A percentile compares a stretch with the other conserved stretches of the same genome.
phyloP scores from a whole-genome alignment of 495 filamentous ascomycete genomes.

The Penicillium cinerascens region DNA sequence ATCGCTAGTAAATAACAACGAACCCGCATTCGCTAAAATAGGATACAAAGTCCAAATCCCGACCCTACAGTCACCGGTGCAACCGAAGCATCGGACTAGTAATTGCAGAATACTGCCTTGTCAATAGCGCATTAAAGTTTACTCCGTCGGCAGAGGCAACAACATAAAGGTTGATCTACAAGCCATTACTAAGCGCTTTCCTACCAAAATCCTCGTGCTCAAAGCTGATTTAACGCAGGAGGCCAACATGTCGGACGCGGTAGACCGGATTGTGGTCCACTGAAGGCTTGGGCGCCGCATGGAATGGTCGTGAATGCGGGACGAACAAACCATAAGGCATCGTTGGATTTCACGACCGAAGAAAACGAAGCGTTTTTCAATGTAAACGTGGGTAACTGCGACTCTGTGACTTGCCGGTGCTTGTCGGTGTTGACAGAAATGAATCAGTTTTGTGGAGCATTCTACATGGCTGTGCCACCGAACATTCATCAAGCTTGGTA shows the following conservation, averaged over 20 bases:
- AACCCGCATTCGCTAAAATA: no score
- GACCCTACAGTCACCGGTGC: slow-evolving; percentile 28
- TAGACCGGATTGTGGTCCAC: slow-evolving; percentile 38
- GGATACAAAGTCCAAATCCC: no score
- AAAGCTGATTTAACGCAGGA: slow-evolving; percentile 38
- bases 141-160: slow-evolving; percentile 43
- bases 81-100: slow-evolving; percentile 36
- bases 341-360: slow-evolving; percentile 39
- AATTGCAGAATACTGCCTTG: slow-evolving; percentile 38
- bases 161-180: slow-evolving; percentile 35
- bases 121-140: slow-evolving; percentile 36
- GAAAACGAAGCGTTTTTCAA: slow-evolving; percentile 41
- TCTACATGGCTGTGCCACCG: slow-evolving; percentile 38
- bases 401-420: neutral
- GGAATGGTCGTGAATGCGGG: slow-evolving; percentile 42
- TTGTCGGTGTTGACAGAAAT: neutral
- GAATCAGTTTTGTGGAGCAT: slow-evolving; percentile 36
- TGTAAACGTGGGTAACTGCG: slow-evolving; percentile 24
- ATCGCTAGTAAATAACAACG: slow-evolving; percentile 12
- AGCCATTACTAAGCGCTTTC: slow-evolving; percentile 26
- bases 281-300: slow-evolving; percentile 30
- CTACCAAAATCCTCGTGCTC: slow-evolving; percentile 29
- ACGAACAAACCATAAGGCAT: slow-evolving; percentile 44
- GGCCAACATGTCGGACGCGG: slow-evolving; percentile 30
- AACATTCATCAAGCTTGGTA: slow-evolving; percentile 40